phyloP scores from a whole-genome alignment of 2,329 filamentous ascomycete species.

The Hypoxylon sp. region DNA sequence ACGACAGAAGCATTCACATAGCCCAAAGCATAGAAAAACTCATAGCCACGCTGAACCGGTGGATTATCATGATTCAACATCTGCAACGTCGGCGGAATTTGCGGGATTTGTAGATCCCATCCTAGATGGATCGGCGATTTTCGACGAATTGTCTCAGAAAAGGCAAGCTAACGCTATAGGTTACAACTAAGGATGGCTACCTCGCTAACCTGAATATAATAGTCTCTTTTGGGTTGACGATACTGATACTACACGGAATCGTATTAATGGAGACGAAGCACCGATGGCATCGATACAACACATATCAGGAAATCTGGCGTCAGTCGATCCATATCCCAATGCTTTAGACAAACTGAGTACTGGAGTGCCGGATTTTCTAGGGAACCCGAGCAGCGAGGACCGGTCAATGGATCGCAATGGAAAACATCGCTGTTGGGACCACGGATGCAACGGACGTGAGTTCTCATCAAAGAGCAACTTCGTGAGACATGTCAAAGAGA shows the following conservation, averaged over 20 bases:
- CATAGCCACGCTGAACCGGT: conserved; percentile 22
- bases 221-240: conserved; percentile 44
- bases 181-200: background rate
- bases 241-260: conserved; percentile 40
- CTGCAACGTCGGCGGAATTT: conserved; percentile 32
- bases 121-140: conserved; percentile 41
- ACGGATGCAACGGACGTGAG: conserved; percentile 51
- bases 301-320: conserved; percentile 38
- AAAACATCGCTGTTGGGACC: conserved; percentile 51
- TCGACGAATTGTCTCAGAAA: conserved; percentile 44
- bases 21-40: conserved; percentile 32
- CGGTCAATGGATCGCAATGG: conserved; percentile 37
- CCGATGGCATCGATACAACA: conserved; percentile 43
- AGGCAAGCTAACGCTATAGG: conserved; percentile 27
- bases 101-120: conserved; percentile 42
- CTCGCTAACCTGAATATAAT: conserved; percentile 22
- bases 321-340: conserved; percentile 38
- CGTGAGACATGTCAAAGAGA: conserved; percentile 51
- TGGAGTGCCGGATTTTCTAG: conserved; percentile 43
- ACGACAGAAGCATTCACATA: conserved; percentile 41
- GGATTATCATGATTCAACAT: conserved; percentile 30
- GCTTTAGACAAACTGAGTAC: conserved; percentile 39
- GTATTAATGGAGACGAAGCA: conserved; percentile 41
- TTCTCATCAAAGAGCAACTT: conserved; percentile 53
- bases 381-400: conserved; percentile 37